Percentiles rank a stretch among this genome's conserved stretches.
phyloP scores from a whole-genome alignment of 768 basidiomycete species.

The Rhodosporidiobolus odoratus region DNA sequence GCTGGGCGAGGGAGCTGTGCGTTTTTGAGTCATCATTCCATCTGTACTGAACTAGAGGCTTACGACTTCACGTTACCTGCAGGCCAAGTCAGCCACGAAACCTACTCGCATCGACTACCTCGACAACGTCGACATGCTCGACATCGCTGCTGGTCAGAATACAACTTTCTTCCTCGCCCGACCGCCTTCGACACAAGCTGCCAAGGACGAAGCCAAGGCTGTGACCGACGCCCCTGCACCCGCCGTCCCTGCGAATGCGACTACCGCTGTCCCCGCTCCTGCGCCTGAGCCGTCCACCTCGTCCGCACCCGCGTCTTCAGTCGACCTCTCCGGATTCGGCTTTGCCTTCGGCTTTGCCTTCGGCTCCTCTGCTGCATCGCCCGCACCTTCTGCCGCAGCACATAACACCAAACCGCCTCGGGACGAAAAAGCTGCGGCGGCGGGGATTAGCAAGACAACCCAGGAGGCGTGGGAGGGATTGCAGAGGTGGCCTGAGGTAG shows the following conservation, averaged over 20 bases:
- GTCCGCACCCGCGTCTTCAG: conserved; percentile 1
- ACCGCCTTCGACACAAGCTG: conserved; percentile 48
- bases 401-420: too few relatives aligned
- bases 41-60: not conserved
- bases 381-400: not conserved
- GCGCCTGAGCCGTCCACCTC: not conserved
- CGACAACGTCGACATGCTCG: conserved; percentile 64
- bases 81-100: conserved; percentile 42
- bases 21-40: not conserved
- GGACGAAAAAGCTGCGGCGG: too few relatives aligned
- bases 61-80: not conserved
- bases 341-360: conserved; percentile 10
- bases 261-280: not conserved
- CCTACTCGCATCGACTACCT: conserved; percentile 58
- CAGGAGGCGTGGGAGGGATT: conserved; percentile 69
- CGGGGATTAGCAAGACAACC: conserved; percentile 11
- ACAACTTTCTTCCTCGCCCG: conserved; percentile 75
- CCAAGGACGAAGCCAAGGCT: conserved; percentile 18
- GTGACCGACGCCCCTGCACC: not conserved
- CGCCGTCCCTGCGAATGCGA: not conserved
- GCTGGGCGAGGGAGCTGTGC: conserved; percentile 55
- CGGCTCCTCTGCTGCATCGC: not conserved
- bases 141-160: conserved; percentile 77
- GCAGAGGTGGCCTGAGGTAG: conserved; percentile 68
- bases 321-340: conserved; percentile 35